phyloP scores from a whole-genome alignment of 306 rosid genomes.

The Lathyrus oleraceus region DNA sequence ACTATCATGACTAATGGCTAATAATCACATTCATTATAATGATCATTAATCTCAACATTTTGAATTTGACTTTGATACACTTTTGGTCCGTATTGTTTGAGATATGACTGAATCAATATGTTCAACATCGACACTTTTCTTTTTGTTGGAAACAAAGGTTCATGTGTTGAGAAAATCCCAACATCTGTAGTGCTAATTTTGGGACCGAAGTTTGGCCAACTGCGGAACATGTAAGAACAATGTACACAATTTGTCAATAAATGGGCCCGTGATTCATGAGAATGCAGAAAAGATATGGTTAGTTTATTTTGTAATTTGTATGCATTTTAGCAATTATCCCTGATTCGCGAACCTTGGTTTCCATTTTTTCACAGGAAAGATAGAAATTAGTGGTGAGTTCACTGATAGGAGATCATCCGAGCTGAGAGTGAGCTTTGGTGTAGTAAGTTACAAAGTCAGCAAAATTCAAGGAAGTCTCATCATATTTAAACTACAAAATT shows the following conservation, averaged over 20 bases:
- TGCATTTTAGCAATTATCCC: slow-evolving; percentile 7
- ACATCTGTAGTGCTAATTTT: too few relatives aligned
- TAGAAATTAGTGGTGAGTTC: slow-evolving; percentile 50
- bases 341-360: neutral
- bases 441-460: slow-evolving; percentile 77
- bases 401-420: slow-evolving; percentile 86
- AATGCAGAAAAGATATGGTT: slow-evolving; percentile 83
- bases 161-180: too few relatives aligned
- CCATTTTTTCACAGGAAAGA: slow-evolving; percentile 53
- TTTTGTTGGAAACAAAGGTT: too few relatives aligned
- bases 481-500: slow-evolving; percentile 10
- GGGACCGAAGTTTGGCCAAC: slow-evolving; percentile 94
- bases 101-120: too few relatives aligned
- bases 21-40: too few relatives aligned
- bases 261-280: slow-evolving; percentile 76
- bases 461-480: slow-evolving; percentile 78
- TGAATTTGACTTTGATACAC: too few relatives aligned
- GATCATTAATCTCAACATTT: too few relatives aligned
- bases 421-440: slow-evolving; percentile 88
- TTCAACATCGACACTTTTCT: too few relatives aligned
- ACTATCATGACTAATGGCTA: too few relatives aligned
- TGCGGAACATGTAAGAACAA: slow-evolving; percentile 89
- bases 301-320: slow-evolving; percentile 42
- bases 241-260: slow-evolving; percentile 87
- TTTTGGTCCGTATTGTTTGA: too few relatives aligned